phyloP scores from a whole-genome alignment of 2,329 filamentous ascomycete genomes.

The Nothophaeocryptopus gaeumannii region DNA sequence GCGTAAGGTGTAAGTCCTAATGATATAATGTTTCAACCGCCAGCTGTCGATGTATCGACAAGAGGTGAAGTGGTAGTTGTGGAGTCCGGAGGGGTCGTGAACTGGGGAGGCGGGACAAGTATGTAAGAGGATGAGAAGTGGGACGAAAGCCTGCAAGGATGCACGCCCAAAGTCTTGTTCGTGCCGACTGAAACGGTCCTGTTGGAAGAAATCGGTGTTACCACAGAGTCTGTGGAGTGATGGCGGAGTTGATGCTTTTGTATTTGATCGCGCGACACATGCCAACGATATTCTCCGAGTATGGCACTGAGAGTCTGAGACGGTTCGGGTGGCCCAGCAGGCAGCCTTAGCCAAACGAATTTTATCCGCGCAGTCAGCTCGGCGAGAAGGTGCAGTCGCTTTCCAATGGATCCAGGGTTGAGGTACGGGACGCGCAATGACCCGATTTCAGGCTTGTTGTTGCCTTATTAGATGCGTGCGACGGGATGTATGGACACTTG shows the following conservation, averaged over 20 bases:
- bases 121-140: not conserved
- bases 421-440: too few species aligned
- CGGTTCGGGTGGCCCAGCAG: not conserved
- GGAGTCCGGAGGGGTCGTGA: not conserved
- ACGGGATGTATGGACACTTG: not conserved
- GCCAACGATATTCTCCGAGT: not conserved
- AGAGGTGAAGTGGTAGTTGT: not conserved
- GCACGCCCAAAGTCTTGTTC: not conserved
- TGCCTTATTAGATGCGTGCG: too few species aligned
- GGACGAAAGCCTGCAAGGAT: constrained; percentile 1
- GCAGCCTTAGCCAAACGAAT: not conserved
- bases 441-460: too few species aligned
- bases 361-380: not conserved
- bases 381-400: not conserved
- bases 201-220: too few species aligned
- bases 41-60: not conserved
- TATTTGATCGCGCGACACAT: too few species aligned
- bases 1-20: too few species aligned
- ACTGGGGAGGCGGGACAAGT: not conserved
- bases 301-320: not conserved
- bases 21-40: not conserved
- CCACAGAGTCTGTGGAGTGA: too few species aligned
- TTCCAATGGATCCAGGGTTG: too few species aligned
- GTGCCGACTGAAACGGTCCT: not conserved
- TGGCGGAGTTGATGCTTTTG: too few species aligned